Base-by-base conservation (phyloP, 2,329 filamentous ascomycete genomes). In the Aspergillus sp. region DNA sequence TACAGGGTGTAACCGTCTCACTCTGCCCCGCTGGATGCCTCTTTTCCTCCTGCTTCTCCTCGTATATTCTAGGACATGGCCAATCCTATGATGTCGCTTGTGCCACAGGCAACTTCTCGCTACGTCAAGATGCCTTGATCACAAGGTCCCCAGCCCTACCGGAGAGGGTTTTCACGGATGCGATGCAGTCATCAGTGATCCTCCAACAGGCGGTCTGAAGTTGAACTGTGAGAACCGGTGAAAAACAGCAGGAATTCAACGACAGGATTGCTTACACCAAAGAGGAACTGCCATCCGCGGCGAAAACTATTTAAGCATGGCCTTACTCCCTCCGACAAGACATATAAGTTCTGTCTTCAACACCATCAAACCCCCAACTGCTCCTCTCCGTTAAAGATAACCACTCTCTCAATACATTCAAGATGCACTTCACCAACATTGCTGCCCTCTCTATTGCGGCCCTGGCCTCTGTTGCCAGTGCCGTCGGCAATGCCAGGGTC, bases 401-500 rank as follows among this genome's bases (percentile, higher is more conserved):
- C n/a, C 19, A 37, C 17, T 8, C 17, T 8, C 35, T 31, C 48
- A 37, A 23, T 52, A 35, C 31, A 43, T 35, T 14, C 52, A 70
- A 65, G 44, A 76, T 76, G 74, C 68, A 70, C 52, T 65, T 73
- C 67, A 65, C 66, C 47, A 68, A 64, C 51, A 54, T 70, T 15
- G 24, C 67, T 51, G 55, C 71, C 55, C 58, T 69, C 60, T 63
- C 70, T 43, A 62, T 75, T 53, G 65, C 70, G 51, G 64, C 70
- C 47, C 65, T 76, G 57, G 63, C 69, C 35, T 68, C 73, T 15
- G 59, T 73, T 37, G 68, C 64, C 52, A 62, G 62, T 54, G 73
- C 74, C 47, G 62, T 73, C 19, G 75, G 75, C 58, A 65, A 73
- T 52, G 76, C 76, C 35, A 56, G 68, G 56, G 74, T 78, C 19